phyloP scores from a whole-genome alignment of 805 yeast genomes.

The Candida broadrunensis region DNA sequence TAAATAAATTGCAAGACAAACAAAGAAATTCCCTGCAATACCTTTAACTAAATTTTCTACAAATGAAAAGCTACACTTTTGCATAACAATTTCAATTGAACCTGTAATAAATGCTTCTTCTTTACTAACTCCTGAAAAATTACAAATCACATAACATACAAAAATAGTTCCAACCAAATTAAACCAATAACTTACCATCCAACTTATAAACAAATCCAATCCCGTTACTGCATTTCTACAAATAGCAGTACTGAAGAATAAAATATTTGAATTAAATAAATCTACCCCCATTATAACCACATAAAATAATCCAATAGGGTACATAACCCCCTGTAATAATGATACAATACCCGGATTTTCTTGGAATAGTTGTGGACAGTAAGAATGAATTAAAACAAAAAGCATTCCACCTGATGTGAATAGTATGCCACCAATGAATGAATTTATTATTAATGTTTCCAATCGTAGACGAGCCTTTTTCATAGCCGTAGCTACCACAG shows the following conservation, averaged over 20 bases:
- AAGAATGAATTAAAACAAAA: slow-evolving; percentile 52
- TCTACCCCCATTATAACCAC: slow-evolving; percentile 77
- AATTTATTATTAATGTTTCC: slow-evolving; percentile 58
- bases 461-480: slow-evolving; percentile 69
- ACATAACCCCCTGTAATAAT: slow-evolving; percentile 58
- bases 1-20: slow-evolving; percentile 69
- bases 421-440: slow-evolving; percentile 66
- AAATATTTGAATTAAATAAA: slow-evolving; percentile 68
- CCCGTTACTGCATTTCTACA: slow-evolving; percentile 68
- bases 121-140: slow-evolving; percentile 49
- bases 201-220: slow-evolving; percentile 59
- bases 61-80: slow-evolving; percentile 46
- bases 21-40: slow-evolving; percentile 75
- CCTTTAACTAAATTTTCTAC: slow-evolving; percentile 66
- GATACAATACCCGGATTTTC: slow-evolving; percentile 51
- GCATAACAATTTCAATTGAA: slow-evolving; percentile 44
- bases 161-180: slow-evolving; percentile 65
- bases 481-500: slow-evolving; percentile 83
- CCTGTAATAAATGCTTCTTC: slow-evolving; percentile 44
- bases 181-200: slow-evolving; percentile 65
- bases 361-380: slow-evolving; percentile 40
- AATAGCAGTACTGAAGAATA: slow-evolving; percentile 68
- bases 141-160: slow-evolving; percentile 61
- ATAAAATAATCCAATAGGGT: slow-evolving; percentile 70
- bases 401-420: slow-evolving; percentile 76